Evolutionary conservation across 2,329 filamentous ascomycete genomes (phyloP).

Genomic region (Aciculosporium take): DNA sequence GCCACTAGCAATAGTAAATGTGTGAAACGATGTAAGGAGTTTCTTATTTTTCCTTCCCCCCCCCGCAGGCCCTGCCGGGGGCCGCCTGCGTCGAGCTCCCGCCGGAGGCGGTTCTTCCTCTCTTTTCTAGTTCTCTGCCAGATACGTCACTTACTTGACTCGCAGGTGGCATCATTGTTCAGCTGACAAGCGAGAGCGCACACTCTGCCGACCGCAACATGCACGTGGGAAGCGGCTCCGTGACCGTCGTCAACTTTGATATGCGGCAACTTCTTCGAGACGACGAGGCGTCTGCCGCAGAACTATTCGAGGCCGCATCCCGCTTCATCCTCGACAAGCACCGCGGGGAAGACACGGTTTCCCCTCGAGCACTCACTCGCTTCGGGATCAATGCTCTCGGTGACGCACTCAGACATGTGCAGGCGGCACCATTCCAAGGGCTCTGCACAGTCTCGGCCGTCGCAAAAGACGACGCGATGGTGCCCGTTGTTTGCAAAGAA

Average conservation of each 20-base stretch:
- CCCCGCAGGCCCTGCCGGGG: too few relatives aligned
- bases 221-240: constrained; percentile 4
- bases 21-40: constrained; percentile 21
- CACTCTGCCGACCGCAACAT: constrained; percentile 5
- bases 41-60: background rate
- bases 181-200: constrained; percentile 15
- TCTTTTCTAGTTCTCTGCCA: too few relatives aligned
- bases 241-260: constrained; percentile 21
- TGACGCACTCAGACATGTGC: constrained; percentile 15
- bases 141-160: too few relatives aligned
- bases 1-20: constrained; percentile 20
- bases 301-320: constrained; percentile 13
- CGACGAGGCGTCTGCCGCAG: constrained; percentile 18
- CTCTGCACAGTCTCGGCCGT: constrained; percentile 9
- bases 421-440: constrained; percentile 15
- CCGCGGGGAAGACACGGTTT: background rate
- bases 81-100: too few relatives aligned
- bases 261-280: constrained; percentile 18
- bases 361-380: background rate
- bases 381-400: constrained; percentile 13
- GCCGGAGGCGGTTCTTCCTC: too few relatives aligned
- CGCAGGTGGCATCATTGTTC: constrained; percentile 21
- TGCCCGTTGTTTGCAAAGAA: constrained; percentile 13
- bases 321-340: constrained; percentile 2
- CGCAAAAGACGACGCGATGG: constrained; percentile 5